phyloP scores from a whole-genome alignment of 352 stramenopile species.

The Aphanomyces euteiches region DNA sequence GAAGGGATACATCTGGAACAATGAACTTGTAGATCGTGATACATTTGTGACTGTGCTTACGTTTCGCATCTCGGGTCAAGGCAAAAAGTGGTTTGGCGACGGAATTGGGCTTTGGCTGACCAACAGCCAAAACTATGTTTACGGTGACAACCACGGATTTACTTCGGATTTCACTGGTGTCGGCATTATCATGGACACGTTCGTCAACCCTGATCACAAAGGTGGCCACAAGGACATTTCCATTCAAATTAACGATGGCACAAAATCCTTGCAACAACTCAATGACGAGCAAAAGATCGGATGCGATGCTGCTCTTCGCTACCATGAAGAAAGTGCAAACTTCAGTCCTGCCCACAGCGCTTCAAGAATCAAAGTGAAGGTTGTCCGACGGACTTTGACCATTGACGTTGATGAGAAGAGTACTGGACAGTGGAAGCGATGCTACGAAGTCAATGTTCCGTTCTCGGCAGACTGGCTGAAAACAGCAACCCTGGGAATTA shows the following conservation, averaged over 20 bases:
- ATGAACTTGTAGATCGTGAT: constrained; percentile 41
- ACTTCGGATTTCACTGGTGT: constrained; percentile 66
- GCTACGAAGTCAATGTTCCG: constrained; percentile 61
- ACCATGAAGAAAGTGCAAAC: constrained; percentile 59
- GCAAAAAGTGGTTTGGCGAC: constrained; percentile 75
- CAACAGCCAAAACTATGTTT: constrained; percentile 46
- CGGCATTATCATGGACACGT: constrained; percentile 73
- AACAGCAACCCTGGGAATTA: constrained; percentile 60
- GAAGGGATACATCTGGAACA: constrained; percentile 68
- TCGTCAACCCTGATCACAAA: constrained; percentile 72
- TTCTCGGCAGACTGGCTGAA: constrained; percentile 67
- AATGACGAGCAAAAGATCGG: constrained; percentile 71
- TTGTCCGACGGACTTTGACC: constrained; percentile 51
- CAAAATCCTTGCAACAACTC: constrained; percentile 59
- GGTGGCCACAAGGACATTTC: constrained; percentile 80
- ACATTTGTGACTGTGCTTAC: constrained; percentile 59
- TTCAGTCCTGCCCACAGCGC: constrained; percentile 74
- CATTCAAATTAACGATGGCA: constrained; percentile 71
- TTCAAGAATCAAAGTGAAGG: constrained; percentile 57
- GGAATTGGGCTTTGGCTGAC: constrained; percentile 74
- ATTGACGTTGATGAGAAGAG: constrained; percentile 63
- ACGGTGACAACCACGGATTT: constrained; percentile 73
- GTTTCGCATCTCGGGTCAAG: constrained; percentile 73
- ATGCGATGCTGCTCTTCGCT: constrained; percentile 73
- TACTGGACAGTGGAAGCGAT: constrained; percentile 52